A percentile compares a stretch with the other conserved stretches of the same genome.
Conservation (phyloP, 2,329 filamentous ascomycete genomes). For the Hymenoscyphus infarciens region DNA sequence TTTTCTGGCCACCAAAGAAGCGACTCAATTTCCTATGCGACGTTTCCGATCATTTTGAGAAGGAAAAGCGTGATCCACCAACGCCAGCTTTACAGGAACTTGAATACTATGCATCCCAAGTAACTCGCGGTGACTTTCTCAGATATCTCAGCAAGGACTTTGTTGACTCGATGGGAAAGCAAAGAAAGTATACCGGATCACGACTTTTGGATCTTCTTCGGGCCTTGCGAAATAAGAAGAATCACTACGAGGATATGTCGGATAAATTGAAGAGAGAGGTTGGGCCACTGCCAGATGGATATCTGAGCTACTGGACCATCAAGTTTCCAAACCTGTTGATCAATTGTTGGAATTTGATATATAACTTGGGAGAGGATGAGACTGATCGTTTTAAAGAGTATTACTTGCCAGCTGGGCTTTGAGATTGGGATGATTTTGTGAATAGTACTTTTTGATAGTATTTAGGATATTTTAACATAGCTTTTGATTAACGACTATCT, state of each 20-base stretch:
- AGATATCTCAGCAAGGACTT: slow-evolving; percentile 73
- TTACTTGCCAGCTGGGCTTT: slow-evolving; percentile 46
- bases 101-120: slow-evolving; percentile 49
- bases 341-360: slow-evolving; percentile 60
- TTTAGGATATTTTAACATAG: background rate
- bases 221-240: slow-evolving; percentile 91
- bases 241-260: slow-evolving; percentile 96
- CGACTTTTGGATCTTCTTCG: slow-evolving; percentile 82
- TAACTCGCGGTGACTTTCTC: slow-evolving; percentile 73
- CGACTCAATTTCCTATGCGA: slow-evolving; percentile 91
- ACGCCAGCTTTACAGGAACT: slow-evolving; percentile 62
- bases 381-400: slow-evolving; percentile 65
- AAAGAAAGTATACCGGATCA: slow-evolving; percentile 87
- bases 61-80: slow-evolving; percentile 80
- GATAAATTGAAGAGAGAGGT: slow-evolving; percentile 69
- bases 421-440: background rate
- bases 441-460: background rate
- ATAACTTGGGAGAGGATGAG: slow-evolving; percentile 49
- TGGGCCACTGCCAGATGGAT: slow-evolving; percentile 60
- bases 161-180: slow-evolving; percentile 85
- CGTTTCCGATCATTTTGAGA: slow-evolving; percentile 94
- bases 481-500: background rate
- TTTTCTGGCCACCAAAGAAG: slow-evolving; percentile 93
- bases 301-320: slow-evolving; percentile 65
- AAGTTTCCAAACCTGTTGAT: slow-evolving; percentile 65